Conservation (phyloP, 2,329 filamentous ascomycete genomes). For the Colletotrichum euphorbiae region DNA sequence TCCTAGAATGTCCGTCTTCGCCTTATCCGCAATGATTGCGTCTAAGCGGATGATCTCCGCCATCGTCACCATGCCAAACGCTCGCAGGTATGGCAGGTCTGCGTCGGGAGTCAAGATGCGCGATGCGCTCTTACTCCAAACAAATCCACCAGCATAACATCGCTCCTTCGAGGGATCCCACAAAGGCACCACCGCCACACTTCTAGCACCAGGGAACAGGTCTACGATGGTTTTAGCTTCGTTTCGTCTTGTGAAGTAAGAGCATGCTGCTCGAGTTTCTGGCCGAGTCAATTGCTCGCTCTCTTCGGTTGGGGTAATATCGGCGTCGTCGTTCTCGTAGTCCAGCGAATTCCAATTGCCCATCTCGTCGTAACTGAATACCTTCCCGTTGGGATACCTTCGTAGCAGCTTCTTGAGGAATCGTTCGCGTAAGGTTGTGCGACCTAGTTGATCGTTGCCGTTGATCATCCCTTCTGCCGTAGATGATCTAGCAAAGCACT, state of each 20-base stretch:
- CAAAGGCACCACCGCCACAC: slow-evolving; percentile 50
- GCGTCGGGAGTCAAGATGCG: slow-evolving; percentile 42
- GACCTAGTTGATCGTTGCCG: slow-evolving; percentile 42
- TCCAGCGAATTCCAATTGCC: slow-evolving; percentile 51
- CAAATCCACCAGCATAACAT: slow-evolving; percentile 55
- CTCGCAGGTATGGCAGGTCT: slow-evolving; percentile 53
- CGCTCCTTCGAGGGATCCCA: slow-evolving; percentile 51
- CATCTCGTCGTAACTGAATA: slow-evolving; percentile 57
- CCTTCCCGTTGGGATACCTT: slow-evolving; percentile 59
- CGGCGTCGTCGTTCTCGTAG: slow-evolving; percentile 37
- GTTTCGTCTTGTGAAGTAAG: slow-evolving; percentile 40
- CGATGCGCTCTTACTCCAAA: slow-evolving; percentile 52
- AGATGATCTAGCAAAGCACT: slow-evolving; percentile 54
- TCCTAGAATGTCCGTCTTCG: slow-evolving; percentile 66
- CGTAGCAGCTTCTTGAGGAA: slow-evolving; percentile 56
- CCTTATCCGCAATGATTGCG: slow-evolving; percentile 50
- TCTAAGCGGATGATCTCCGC: slow-evolving; percentile 63
- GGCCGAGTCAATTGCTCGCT: slow-evolving; percentile 5
- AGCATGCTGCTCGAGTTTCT: slow-evolving; percentile 11
- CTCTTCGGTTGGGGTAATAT: slow-evolving; percentile 33
- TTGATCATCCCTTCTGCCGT: slow-evolving; percentile 46
- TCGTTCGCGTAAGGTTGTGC: slow-evolving; percentile 50
- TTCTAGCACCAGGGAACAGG: slow-evolving; percentile 54
- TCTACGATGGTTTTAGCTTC: slow-evolving; percentile 50
- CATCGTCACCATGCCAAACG: slow-evolving; percentile 66